Conservation (phyloP, 1,139 yeast species). For the Oligophagozyma castellii region DNA sequence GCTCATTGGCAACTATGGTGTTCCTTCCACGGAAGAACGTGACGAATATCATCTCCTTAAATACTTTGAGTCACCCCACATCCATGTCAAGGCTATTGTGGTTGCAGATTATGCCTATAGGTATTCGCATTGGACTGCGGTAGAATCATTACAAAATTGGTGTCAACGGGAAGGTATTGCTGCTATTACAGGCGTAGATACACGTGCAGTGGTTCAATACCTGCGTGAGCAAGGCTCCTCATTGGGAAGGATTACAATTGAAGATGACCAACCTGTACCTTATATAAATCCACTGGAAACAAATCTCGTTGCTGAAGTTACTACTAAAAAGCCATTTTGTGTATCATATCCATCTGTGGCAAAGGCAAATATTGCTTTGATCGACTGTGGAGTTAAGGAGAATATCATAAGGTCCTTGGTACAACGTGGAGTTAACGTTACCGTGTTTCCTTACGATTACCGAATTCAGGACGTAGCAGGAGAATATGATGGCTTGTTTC, state of each 20-base stretch:
- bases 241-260: conserved; percentile 76
- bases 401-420: conserved; percentile 88
- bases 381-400: conserved; percentile 97
- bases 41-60: conserved; percentile 78
- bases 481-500: conserved; percentile 87
- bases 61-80: conserved; percentile 80
- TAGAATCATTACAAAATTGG: conserved; percentile 89
- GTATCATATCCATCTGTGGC: conserved; percentile 41
- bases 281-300: conserved; percentile 71
- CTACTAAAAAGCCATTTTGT: conserved; percentile 92
- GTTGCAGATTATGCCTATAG: conserved; percentile 92
- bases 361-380: conserved; percentile 65
- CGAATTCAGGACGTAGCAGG: conserved; percentile 84
- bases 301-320: conserved; percentile 83
- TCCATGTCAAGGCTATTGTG: conserved; percentile 91
- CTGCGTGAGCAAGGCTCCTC: conserved; percentile 94
- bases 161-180: conserved; percentile 94
- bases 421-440: conserved; percentile 87
- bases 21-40: conserved; percentile 67
- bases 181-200: conserved; percentile 93
- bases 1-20: conserved; percentile 94
- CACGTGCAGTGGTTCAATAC: conserved; percentile 83
- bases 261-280: conserved; percentile 51
- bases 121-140: conserved; percentile 98
- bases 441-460: conserved; percentile 92